These are phyloP conservation scores for Phaeolepiota aurea DNA, from an alignment of 768 basidiomycete genomes.

Conservation along the genomic window DNA sequence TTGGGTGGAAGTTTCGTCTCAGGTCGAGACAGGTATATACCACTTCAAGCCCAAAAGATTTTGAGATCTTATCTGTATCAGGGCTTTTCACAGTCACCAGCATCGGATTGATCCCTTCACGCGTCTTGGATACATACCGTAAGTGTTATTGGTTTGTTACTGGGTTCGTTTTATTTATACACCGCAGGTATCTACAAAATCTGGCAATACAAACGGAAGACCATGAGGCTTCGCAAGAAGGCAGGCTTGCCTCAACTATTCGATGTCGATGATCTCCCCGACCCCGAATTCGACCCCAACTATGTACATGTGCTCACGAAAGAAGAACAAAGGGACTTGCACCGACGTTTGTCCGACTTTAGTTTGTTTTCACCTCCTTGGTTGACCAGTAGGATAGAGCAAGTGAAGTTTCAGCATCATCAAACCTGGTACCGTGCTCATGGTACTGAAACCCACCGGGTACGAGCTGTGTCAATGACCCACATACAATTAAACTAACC, in stretches of 20 bases:
- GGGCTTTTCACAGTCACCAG: constrained; percentile 77
- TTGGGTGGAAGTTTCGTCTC: constrained; percentile 76
- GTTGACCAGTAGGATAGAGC: constrained; percentile 34
- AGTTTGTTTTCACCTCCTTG: not conserved
- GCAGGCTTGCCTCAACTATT: constrained; percentile 61
- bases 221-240: constrained; percentile 46
- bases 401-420: constrained; percentile 56
- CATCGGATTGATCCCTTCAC: constrained; percentile 71
- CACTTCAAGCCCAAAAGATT: not conserved
- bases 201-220: constrained; percentile 62
- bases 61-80: constrained; percentile 12
- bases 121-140: constrained; percentile 73
- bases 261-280: constrained; percentile 75
- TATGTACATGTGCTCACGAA: constrained; percentile 66
- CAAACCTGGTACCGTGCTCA: constrained; percentile 87
- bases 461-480: constrained; percentile 19
- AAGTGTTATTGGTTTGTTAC: constrained; percentile 12
- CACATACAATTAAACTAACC: constrained; percentile 3
- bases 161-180: not conserved
- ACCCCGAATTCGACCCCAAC: constrained; percentile 63
- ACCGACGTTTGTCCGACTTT: constrained; percentile 41
- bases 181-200: constrained; percentile 60
- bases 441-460: constrained; percentile 73
- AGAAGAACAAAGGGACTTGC: constrained; percentile 53
- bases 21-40: constrained; percentile 63